These are phyloP conservation scores for Melaleuca alternifolia DNA, from an alignment of 345 rosid genomes.

Conservation along the genomic window DNA sequence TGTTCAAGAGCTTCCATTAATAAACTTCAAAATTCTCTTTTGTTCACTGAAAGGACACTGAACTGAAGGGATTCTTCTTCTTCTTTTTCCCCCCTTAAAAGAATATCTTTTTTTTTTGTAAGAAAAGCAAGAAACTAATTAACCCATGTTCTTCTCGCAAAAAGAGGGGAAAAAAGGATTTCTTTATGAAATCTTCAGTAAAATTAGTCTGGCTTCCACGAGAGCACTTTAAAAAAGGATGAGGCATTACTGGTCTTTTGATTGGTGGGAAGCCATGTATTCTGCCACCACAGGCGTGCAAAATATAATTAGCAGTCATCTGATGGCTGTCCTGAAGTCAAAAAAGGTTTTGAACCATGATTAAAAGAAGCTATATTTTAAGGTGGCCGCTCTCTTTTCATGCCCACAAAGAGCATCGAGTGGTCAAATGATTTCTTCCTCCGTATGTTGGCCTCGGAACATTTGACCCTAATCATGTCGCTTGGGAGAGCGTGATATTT, in stretches of 20 bases:
- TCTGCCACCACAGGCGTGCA: neutral
- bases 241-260: neutral
- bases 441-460: neutral
- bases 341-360: neutral
- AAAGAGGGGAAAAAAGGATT: neutral
- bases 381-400: neutral
- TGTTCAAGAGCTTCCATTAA: neutral
- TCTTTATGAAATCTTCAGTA: neutral
- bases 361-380: neutral
- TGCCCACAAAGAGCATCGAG: neutral
- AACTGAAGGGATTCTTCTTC: neutral
- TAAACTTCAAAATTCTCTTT: neutral
- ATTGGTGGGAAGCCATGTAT: neutral
- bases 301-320: neutral
- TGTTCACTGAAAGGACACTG: neutral
- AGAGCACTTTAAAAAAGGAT: neutral
- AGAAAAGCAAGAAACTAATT: neutral
- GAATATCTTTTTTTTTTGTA: neutral
- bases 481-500: neutral
- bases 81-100: neutral
- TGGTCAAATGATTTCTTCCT: neutral
- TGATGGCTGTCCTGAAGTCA: neutral
- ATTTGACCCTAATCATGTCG: neutral
- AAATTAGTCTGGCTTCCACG: neutral
- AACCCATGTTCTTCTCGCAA: neutral